These are phyloP conservation scores for Taphrina pruni DNA, from an alignment of 1,139 yeast species.

Conservation along the genomic window DNA sequence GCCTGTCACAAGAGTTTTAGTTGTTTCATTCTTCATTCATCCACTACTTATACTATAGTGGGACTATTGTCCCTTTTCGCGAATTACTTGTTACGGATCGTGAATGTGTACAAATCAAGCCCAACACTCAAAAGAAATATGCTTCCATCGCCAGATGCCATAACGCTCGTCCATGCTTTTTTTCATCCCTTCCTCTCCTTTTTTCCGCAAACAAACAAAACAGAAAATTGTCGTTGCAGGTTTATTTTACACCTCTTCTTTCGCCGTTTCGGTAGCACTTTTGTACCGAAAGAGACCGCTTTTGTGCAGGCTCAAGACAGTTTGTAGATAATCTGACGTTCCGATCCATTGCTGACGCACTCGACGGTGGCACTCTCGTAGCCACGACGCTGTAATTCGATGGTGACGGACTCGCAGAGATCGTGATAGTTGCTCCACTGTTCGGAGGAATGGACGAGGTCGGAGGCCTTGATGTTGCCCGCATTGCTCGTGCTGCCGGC, in stretches of 20 bases:
- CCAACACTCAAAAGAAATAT: no score
- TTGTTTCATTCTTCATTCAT: no score
- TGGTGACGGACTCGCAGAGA: constrained; percentile 24
- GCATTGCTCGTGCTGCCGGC: constrained; percentile 16
- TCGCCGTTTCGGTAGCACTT: background rate
- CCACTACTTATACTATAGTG: no score
- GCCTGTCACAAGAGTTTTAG: no score
- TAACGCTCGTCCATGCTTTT: background rate
- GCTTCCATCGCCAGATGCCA: background rate
- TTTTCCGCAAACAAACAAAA: no score
- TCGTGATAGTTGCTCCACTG: constrained; percentile 35
- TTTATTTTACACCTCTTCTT: background rate
- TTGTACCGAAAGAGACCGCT: background rate
- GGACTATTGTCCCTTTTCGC: no score
- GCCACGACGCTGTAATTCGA: constrained; percentile 5
- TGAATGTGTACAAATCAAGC: no score
- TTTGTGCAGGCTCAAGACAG: background rate
- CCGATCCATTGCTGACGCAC: constrained; percentile 12
- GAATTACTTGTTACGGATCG: no score
- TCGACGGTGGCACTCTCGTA: constrained; percentile 13
- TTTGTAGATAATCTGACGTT: constrained; percentile 8
- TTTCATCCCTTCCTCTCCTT: no score
- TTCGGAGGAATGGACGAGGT: constrained; percentile 30
- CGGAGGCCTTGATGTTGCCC: constrained; percentile 23
- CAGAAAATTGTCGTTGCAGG: no score